phyloP scores from a whole-genome alignment of 2,329 filamentous ascomycete genomes.

The Chaetomiaceae sp. region DNA sequence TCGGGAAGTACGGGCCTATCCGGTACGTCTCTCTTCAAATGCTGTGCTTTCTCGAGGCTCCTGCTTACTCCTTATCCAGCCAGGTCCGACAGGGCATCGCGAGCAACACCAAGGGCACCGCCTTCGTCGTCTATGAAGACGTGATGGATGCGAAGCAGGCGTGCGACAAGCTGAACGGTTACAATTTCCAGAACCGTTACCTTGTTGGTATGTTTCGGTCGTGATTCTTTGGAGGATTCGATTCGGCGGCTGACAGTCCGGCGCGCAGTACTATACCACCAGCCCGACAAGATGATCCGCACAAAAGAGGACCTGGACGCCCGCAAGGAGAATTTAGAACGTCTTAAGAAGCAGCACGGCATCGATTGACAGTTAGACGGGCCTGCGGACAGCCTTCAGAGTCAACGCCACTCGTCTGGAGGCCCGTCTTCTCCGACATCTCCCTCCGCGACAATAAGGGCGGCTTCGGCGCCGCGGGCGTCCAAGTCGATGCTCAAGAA shows the following conservation, averaged over 20 bases:
- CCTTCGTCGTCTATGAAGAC: slow-evolving; percentile 99
- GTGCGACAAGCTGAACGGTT: slow-evolving; percentile 99
- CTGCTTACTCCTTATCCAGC: slow-evolving; percentile 44
- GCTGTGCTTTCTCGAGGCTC: not conserved
- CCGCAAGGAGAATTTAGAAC: slow-evolving; percentile 95
- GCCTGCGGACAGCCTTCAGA: slow-evolving; percentile 54
- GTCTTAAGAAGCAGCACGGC: slow-evolving; percentile 94
- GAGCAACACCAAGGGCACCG: slow-evolving; percentile 95
- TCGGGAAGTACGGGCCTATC: slow-evolving; percentile 94
- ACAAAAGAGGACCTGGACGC: slow-evolving; percentile 91
- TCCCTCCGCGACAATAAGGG: slow-evolving; percentile 31
- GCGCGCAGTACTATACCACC: slow-evolving; percentile 54
- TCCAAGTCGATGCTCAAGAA: slow-evolving; percentile 42
- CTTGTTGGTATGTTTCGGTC: slow-evolving; percentile 72
- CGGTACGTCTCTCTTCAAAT: slow-evolving; percentile 58
- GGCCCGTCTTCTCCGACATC: slow-evolving; percentile 55
- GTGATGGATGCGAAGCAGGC: slow-evolving; percentile 98
- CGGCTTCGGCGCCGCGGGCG: slow-evolving; percentile 36
- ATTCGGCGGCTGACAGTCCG: slow-evolving; percentile 7
- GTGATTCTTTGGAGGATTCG: not conserved
- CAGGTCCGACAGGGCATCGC: slow-evolving; percentile 98
- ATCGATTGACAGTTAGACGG: slow-evolving; percentile 92
- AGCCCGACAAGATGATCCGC: slow-evolving; percentile 66
- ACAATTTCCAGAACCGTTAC: slow-evolving; percentile 99
- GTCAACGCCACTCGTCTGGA: slow-evolving; percentile 47